Evolutionary conservation across 169 alveolate species (phyloP).

Genomic region (Plasmodium cynomolgi): DNA sequence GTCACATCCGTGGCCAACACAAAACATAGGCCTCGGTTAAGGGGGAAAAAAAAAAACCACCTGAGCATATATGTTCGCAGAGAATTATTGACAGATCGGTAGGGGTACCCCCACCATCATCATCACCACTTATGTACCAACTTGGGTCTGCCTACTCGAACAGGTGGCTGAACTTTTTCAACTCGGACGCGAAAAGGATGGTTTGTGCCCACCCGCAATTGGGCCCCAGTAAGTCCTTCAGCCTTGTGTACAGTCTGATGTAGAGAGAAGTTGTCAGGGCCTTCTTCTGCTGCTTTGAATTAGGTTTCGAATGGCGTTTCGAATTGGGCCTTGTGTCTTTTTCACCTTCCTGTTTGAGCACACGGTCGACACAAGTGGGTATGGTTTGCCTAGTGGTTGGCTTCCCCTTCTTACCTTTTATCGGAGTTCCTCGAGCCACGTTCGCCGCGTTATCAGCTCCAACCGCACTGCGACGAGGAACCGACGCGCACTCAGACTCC

Average conservation of each 20-base stretch:
- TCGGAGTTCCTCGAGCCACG: not conserved
- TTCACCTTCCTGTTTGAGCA: not conserved
- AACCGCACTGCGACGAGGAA: not conserved
- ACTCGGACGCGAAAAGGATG: conserved; percentile 52
- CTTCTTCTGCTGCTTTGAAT: conserved; percentile 10
- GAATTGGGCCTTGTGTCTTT: not conserved
- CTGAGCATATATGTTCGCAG: not conserved
- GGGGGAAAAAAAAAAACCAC: not conserved
- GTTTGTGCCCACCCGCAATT: conserved; percentile 77
- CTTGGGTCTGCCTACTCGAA: not conserved
- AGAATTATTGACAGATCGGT: not conserved
- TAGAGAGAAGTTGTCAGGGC: conserved; percentile 47
- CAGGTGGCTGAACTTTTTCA: conserved; percentile 36
- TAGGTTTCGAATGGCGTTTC: not conserved
- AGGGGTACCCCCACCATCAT: not conserved
- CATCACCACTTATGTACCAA: no score
- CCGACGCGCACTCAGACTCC: not conserved
- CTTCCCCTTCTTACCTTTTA: not conserved
- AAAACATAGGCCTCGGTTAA: not conserved
- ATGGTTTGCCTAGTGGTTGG: not conserved
- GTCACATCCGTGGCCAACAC: not conserved
- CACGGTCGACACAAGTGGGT: not conserved
- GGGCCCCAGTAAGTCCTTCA: conserved; percentile 59
- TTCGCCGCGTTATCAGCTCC: not conserved
- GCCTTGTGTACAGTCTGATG: conserved; percentile 22